These are phyloP conservation scores for Lachnellula subtilissima DNA, from an alignment of 2,329 filamentous ascomycete species.

Conservation along the genomic window DNA sequence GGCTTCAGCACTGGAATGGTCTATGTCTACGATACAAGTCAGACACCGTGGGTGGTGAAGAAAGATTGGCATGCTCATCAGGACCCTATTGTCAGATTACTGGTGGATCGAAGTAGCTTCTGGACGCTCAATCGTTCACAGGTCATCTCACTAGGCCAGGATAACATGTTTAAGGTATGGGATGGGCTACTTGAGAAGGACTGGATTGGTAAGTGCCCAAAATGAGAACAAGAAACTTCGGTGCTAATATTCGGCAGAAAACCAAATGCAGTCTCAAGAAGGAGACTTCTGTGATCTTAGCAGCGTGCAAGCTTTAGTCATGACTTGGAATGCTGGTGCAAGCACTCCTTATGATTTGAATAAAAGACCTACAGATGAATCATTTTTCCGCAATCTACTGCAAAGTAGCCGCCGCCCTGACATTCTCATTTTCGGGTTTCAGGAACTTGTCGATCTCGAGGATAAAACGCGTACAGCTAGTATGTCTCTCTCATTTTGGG, in stretches of 20 bases:
- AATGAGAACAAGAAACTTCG: not conserved
- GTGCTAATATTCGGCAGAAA: conserved; percentile 46
- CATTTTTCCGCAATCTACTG: conserved; percentile 78
- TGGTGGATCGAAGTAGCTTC: conserved; percentile 73
- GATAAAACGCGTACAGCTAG: conserved; percentile 97
- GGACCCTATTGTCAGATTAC: conserved; percentile 71
- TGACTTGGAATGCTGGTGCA: conserved; percentile 98
- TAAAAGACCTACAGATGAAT: conserved; percentile 62
- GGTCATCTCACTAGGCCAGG: conserved; percentile 79
- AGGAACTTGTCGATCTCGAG: conserved; percentile 96
- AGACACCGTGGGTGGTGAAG: conserved; percentile 79
- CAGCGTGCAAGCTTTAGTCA: conserved; percentile 70
- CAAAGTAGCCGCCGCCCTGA: conserved; percentile 75
- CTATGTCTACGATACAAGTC: conserved; percentile 81
- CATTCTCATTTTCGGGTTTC: conserved; percentile 92
- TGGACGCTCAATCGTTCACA: conserved; percentile 83
- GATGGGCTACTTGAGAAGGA: conserved; percentile 91
- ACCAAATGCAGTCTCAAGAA: conserved; percentile 79
- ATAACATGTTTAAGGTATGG: conserved; percentile 82
- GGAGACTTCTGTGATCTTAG: conserved; percentile 80
- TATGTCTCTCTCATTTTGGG: conserved; percentile 35
- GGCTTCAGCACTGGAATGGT: conserved; percentile 92
- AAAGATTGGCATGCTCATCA: conserved; percentile 96
- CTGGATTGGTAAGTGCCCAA: conserved; percentile 61
- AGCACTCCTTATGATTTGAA: conserved; percentile 80